Base-by-base conservation (phyloP, 169 alveolate genomes). In the Babesia gibsoni region DNA sequence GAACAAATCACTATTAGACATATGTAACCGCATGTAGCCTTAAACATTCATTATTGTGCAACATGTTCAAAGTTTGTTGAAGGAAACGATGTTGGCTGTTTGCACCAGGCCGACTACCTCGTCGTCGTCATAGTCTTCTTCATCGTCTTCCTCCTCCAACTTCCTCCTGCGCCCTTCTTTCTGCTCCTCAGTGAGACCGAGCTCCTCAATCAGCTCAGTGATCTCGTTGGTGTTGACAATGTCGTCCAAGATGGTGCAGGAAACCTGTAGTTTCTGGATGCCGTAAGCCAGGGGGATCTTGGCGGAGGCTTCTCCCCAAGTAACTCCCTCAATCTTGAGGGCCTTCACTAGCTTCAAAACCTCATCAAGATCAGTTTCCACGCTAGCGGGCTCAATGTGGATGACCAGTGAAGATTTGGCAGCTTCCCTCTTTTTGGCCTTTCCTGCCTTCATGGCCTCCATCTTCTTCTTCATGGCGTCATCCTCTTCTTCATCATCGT, bases 221-320 rank as follows among this genome's bases (percentile, higher is more conserved):
- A 91, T 56, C 52, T 88, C 90, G 61, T 91, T 84, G 45, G 95
- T 91, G 84, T 85, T 80, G 27, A 91, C 92, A 33, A 91, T 33
- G 67, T 91, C 95, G 67, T 91, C 95, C 42, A 90, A 65, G 30
- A 91, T 89, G 52, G 90, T 84, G 68, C 95, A 91, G 29, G 82
- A 59, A 10, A 91, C 95, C 92, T 90, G 95, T 35, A 90, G 74
- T 64, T 90, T 90, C 82, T 83, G 84, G 69, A 90, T 87, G 18
- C 95, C 95, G 58, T 72, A 90, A 14, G 95, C 95, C 43, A 90
- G 73, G n/a, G 95, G 95, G 25, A 81, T 86, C 77, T 84, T 90
- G 56, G 90, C 84, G 59, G 83, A 77, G 30, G 90, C 92, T 46
- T 79, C 91, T 16, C 94, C 94, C 95, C 95, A 90, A 9, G 92